Evolutionary conservation across 2,329 filamentous ascomycete genomes (phyloP), one percentile per base, ranked within the genome.

Genomic region (Calonectria pseudoreteaudii): DNA sequence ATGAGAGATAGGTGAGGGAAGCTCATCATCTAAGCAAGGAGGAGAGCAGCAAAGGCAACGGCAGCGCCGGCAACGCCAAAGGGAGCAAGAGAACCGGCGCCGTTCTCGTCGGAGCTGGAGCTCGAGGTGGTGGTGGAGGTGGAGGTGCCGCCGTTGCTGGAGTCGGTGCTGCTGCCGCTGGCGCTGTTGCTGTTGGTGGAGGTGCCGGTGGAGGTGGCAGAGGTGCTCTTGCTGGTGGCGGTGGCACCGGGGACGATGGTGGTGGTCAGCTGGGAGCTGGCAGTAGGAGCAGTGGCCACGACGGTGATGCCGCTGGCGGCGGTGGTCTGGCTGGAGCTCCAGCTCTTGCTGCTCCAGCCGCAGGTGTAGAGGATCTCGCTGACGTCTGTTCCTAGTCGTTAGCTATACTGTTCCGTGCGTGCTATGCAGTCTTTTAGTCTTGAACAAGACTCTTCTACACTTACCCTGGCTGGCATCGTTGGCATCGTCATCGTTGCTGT

Each of bases 191-290:
- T 38, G 28, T 20, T 34, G 20, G 66, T 58, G 2, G 66, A 3
- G 30, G 41, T 50, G 41, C 49, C 36, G n/a, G 66, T 31, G 28
- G 23, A 36, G 3, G 23, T 38, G 23, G 52, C 20, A 14, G 26
- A 41, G 30, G n/a, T 36, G 13, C 72, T 67, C n/a, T 74, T 71
- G n/a, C 75, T 70, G 44, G 68, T 47, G 11, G 74, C 41, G 13
- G 67, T 56, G 53, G 76, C 78, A 36, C 79, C 77, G 38, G 74
- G 72, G 11, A 69, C 65, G 71, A 85, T 80, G 56, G 84, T 85
- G 26, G 82, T 85, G n/a, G 84, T 86, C 70, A 85, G 77, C 76
- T 86, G 83, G 47, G 66, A 79, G 41, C 80, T 73, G 68, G 81
- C 80, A 8, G 82, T 85, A 28, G 82, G 80, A 11, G 77, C 78